These are phyloP conservation scores for Sarocladium brachiariae DNA, from an alignment of 2,329 filamentous ascomycete species.

Conservation along the genomic window DNA sequence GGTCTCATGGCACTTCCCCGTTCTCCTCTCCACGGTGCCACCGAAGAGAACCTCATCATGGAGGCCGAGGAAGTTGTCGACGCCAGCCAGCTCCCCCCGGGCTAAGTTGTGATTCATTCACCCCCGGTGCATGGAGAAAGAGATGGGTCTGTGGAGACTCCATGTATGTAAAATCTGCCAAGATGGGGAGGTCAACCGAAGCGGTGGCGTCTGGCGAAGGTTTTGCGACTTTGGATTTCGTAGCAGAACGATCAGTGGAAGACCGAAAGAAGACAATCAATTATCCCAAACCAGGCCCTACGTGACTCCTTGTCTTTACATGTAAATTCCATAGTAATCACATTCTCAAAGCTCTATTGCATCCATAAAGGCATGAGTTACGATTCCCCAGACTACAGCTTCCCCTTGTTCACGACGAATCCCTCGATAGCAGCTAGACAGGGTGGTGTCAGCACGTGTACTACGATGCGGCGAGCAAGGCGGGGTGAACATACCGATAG, in stretches of 20 bases:
- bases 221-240: conserved; percentile 9
- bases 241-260: neutral
- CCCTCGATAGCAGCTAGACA: conserved; percentile 64
- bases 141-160: conserved; percentile 16
- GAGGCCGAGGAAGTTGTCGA: conserved; percentile 94
- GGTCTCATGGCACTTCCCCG: conserved; percentile 95
- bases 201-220: conserved; percentile 15
- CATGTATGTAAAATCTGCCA: conserved; percentile 22
- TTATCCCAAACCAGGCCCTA: conserved; percentile 5
- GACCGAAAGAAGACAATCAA: conserved; percentile 5
- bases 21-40: conserved; percentile 72
- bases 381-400: conserved; percentile 48
- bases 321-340: neutral
- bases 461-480: neutral
- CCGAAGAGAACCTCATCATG: conserved; percentile 64
- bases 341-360: too few species aligned
- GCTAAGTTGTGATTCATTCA: conserved; percentile 42
- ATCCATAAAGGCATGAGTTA: too few species aligned
- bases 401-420: conserved; percentile 92
- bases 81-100: conserved; percentile 85
- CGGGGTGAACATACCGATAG: conserved; percentile 53
- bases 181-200: conserved; percentile 13
- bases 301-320: neutral
- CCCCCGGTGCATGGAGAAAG: too few species aligned
- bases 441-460: conserved; percentile 1